phyloP scores from a whole-genome alignment of 257 asterid species.

The Plantago elongata region DNA sequence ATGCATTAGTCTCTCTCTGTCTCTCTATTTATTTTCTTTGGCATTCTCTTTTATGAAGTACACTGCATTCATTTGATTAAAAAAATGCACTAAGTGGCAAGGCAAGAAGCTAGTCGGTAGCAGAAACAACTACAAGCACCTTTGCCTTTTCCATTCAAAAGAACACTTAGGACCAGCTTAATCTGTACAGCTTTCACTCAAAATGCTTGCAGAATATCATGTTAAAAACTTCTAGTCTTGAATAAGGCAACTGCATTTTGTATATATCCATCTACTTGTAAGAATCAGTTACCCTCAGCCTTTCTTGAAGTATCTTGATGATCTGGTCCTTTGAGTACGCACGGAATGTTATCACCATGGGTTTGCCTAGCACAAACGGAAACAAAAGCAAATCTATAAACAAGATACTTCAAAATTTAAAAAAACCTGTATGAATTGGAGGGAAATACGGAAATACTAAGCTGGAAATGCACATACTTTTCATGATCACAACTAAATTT shows the following conservation, averaged over 20 bases:
- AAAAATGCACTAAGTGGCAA: conserved; percentile 1
- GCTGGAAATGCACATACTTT: background rate
- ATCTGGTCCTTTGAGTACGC: conserved; percentile 96
- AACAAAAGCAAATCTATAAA: conserved; percentile 12
- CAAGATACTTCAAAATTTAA: conserved; percentile 1
- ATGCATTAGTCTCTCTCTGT: background rate
- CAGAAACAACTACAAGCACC: too few species aligned
- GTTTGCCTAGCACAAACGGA: conserved; percentile 61
- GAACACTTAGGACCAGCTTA: too few species aligned
- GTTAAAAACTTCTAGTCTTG: too few species aligned
- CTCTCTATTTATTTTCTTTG: background rate
- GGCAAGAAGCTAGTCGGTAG: background rate
- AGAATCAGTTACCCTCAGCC: conserved; percentile 54
- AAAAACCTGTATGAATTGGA: conserved; percentile 14
- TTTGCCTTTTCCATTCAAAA: too few species aligned
- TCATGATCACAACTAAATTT: too few species aligned
- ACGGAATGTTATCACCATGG: conserved; percentile 75
- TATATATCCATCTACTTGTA: background rate
- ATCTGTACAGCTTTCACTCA: too few species aligned
- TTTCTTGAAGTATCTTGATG: conserved; percentile 68
- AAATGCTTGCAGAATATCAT: too few species aligned
- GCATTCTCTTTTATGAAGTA: background rate
- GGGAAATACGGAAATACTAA: background rate
- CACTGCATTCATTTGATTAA: conserved; percentile 1
- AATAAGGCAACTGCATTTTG: conserved; percentile 6